Evolutionary conservation across 2,329 filamentous ascomycete species (phyloP).

Genomic region (Aureobasidium sp.): DNA sequence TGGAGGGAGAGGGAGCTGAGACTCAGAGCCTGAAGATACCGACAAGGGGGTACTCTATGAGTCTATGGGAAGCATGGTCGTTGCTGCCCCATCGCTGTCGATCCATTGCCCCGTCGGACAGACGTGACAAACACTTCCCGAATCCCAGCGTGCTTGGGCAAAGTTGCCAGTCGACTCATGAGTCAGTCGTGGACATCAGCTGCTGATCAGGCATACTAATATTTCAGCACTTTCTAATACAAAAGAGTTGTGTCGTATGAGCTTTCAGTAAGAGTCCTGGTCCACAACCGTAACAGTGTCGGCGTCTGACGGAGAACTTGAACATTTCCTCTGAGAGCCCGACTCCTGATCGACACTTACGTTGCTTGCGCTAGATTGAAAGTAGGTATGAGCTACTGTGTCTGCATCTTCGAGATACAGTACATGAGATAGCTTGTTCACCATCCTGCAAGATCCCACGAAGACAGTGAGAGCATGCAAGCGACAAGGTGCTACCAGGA

Average conservation of each 20-base stretch:
- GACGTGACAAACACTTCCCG: not conserved
- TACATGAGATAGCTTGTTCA: not conserved
- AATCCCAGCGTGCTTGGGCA: not conserved
- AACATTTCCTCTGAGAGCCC: not conserved
- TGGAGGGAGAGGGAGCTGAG: not conserved
- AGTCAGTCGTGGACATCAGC: slow-evolving; percentile 1
- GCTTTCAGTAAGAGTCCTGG: not conserved
- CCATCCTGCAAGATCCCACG: not conserved
- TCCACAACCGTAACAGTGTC: not conserved
- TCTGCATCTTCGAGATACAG: not conserved
- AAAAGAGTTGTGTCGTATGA: not conserved
- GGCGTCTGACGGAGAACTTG: not conserved
- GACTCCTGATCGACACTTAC: not conserved
- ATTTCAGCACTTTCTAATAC: not conserved
- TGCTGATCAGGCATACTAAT: not conserved
- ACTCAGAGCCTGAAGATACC: no score
- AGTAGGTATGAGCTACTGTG: not conserved
- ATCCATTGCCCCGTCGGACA: not conserved
- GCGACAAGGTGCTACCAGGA: not conserved
- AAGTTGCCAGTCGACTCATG: not conserved
- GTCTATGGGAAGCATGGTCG: not conserved
- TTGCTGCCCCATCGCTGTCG: not conserved
- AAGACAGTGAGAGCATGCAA: not conserved
- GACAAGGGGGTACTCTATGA: not conserved
- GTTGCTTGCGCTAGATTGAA: not conserved